Evolutionary conservation across 2,329 filamentous ascomycete species (phyloP), one percentile per base, ranked within the genome.

Genomic region (Fusarium udum): DNA sequence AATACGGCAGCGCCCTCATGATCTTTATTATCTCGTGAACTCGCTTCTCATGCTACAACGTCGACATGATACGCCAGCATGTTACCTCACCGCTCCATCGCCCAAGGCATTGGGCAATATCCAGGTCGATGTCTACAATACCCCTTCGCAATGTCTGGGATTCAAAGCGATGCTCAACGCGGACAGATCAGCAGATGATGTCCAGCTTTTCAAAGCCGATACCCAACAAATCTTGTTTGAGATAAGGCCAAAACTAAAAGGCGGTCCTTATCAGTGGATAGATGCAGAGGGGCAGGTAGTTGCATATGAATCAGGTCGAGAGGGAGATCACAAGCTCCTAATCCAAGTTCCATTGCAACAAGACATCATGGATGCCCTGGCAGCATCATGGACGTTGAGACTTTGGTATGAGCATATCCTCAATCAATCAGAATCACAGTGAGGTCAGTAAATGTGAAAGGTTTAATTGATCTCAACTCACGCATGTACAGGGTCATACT

Each of bases 1-100:
- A 5, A 58, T 43, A 14, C 16, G 26, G 2, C 52, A 28, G 22
- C 36, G 16, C 2, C 49, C 26, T 15, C 34, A 61, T 20, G 69
- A 62, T 20, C 46, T 75, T 0, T 74, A 73, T 15, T 74, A 75
- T 34, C 56, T 74, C 3, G 72, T 63, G 1, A 70, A 71, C 20
- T 62, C 66, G 9, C 37, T 59, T 15, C 31, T 55, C 36, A 55
- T 59, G 32, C 31, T 49, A 7, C 18, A 43, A 36, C 5, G 48
- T 52, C 58, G 20, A 16, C 48, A 49, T 2, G 31, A 67, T 45
- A 16, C 60, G 8, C 65, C 51, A 6, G 31, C 39, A 5, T 73
- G 72, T 18, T 74, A 73, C 11, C 53, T 75, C 9, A 74, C 72
- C 12, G 52, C 72, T 40, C 65, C 64, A 14, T 67, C 72, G 2